phyloP scores from a whole-genome alignment of 805 yeast genomes.

The Cyberlindnera nakhonratchasimensis region DNA sequence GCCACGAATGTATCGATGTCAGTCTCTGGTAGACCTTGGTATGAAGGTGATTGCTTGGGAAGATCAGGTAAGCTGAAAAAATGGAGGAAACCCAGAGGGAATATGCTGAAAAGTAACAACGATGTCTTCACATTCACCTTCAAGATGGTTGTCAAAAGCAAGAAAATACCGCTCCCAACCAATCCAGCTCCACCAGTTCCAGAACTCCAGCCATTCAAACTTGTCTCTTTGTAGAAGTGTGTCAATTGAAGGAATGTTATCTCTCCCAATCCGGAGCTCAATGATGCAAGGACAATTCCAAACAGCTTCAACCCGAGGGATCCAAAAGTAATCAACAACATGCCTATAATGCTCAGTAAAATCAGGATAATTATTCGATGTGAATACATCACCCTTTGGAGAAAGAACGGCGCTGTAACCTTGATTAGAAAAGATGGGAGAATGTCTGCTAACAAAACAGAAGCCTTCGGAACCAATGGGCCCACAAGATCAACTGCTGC shows the following conservation, averaged over 20 bases:
- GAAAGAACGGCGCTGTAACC: slow-evolving; percentile 71
- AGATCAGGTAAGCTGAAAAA: slow-evolving; percentile 30
- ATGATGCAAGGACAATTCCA: slow-evolving; percentile 78
- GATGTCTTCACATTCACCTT: slow-evolving; percentile 51
- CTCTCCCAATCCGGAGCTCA: slow-evolving; percentile 89
- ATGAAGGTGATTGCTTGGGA: slow-evolving; percentile 5
- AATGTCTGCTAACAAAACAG: slow-evolving; percentile 82
- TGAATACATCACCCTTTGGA: slow-evolving; percentile 60
- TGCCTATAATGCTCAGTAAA: slow-evolving; percentile 62
- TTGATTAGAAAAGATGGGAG: slow-evolving; percentile 77
- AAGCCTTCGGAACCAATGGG: slow-evolving; percentile 74
- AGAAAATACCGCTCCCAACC: slow-evolving; percentile 68
- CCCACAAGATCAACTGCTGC: slow-evolving; percentile 95
- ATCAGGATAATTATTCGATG: slow-evolving; percentile 54
- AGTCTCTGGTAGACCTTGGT: not conserved
- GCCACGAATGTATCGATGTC: not conserved
- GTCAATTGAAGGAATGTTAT: slow-evolving; percentile 83
- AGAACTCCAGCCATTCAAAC: slow-evolving; percentile 83
- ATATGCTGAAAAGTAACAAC: slow-evolving; percentile 52
- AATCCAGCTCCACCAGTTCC: slow-evolving; percentile 98
- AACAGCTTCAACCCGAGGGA: slow-evolving; percentile 41
- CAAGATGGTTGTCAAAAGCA: slow-evolving; percentile 69
- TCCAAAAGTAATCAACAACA: slow-evolving; percentile 52
- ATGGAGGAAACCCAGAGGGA: slow-evolving; percentile 51
- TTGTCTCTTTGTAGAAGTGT: slow-evolving; percentile 58